Evolutionary conservation across 495 filamentous ascomycete species (phyloP), one percentile per base, ranked within the genome.

Genomic region (Aspergillus baeticus): DNA sequence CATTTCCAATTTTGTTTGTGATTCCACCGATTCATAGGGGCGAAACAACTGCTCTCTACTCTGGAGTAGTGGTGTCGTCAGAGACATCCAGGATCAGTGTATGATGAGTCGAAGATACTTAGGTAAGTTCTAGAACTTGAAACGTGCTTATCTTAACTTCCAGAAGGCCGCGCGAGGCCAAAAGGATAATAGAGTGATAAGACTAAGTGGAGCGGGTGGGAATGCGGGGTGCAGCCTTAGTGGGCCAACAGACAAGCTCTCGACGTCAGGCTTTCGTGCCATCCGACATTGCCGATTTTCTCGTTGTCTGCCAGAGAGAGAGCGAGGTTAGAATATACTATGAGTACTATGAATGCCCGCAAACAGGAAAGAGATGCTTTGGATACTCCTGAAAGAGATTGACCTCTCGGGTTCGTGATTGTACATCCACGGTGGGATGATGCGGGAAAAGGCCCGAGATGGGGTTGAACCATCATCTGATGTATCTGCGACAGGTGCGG

Each of bases 181-280:
- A 15, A 20, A 42, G 38, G 4, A 17, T 14, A 20, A 17, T 42
- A 17, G 13, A 18, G 38, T 15, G 14, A 23, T 22, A 15, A n/a
- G 46, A 49, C 33, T 33, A 49, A 63, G 72, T 75, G 67, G 69
- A 70, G 65, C 57, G 37, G 51, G 50, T 43, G 63, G 66, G 61
- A 75, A 73, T 75, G 72, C 70, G 72, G 72, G 72, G 72, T 75
- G 72, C 72, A 74, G 69, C 68, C 52, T 70, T 74, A 66, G 67
- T 64, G 48, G 39, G 39, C 51, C 43, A 26, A 34, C 37, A 33
- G 13, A 21, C 26, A 48, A 55, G 57, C 55, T 63, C 62, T 68
- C 69, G 66, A 73, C 70, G 69, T 73, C 70, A 73, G 60, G 52
- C 36, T 41, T 65, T 67, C 63, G 68, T 64, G 63, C 71, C 61